Percentiles rank a stretch among this genome's conserved stretches.
phyloP scores from a whole-genome alignment of 257 asterid species.

The Jasminum sambac region DNA sequence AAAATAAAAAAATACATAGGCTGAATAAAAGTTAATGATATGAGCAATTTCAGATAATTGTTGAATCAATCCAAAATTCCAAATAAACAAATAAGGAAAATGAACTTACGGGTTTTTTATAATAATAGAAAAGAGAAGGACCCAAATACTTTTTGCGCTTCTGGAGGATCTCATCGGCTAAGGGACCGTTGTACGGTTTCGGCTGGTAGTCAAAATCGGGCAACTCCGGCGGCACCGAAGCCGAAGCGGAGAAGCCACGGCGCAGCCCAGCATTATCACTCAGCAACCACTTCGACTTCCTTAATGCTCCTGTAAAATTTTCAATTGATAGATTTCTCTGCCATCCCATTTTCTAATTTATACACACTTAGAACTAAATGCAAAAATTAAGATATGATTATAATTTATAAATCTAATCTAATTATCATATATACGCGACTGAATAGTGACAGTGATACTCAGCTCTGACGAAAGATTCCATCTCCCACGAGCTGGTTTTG shows the following conservation, averaged over 20 bases:
- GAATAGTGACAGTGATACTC: not conserved
- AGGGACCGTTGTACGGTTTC: constrained; percentile 74
- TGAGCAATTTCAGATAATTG: not conserved
- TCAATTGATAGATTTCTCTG: constrained; percentile 32
- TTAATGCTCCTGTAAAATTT: constrained; percentile 6
- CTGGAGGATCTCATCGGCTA: constrained; percentile 67
- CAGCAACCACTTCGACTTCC: constrained; percentile 27
- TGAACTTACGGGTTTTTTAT: constrained; percentile 76
- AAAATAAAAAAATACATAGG: not conserved
- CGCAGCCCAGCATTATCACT: constrained; percentile 21
- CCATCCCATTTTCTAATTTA: constrained; percentile 35
- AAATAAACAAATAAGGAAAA: not conserved
- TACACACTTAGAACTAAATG: not conserved
- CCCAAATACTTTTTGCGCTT: constrained; percentile 81
- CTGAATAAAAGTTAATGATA: not conserved
- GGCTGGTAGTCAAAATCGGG: constrained; percentile 78
- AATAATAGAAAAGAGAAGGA: constrained; percentile 81
- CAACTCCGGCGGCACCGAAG: constrained; percentile 52
- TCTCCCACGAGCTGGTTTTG: not conserved
- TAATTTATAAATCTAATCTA: no score
- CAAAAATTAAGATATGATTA: no score
- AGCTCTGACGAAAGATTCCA: not conserved
- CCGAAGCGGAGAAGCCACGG: constrained; percentile 36
- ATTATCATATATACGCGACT: not conserved
- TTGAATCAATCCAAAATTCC: constrained; percentile 1